Base-by-base conservation (phyloP, 305 asterid species). In the Stenogyne calaminthoides region DNA sequence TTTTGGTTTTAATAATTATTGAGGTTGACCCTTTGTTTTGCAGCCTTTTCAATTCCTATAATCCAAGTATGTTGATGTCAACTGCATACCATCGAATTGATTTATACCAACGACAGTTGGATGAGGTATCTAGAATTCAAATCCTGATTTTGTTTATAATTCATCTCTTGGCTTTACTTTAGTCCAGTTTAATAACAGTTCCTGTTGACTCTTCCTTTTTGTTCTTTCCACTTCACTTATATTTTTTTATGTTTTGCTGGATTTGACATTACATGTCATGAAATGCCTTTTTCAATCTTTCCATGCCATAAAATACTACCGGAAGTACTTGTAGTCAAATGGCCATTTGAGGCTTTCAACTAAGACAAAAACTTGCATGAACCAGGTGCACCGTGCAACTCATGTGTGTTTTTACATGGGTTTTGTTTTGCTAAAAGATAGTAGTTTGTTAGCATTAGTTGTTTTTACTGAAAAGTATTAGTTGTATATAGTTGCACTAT, bases 1-100 rank as follows among this genome's bases (percentile, higher is more conserved):
- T n/a, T n/a, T n/a, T n/a, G n/a, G n/a, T n/a, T n/a, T n/a, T 62
- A 15, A 22, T 58, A 68, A 72, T 14, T 59, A 71, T 54, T 68
- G 58, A 58, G 55, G 55, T 60, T 71, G 55, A 16, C 70, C 46
- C 65, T 71, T 74, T 73, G 37, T 71, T 79, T 81, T 82, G 83
- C 98, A 90, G 96, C 79, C 93, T 95, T 76, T 92, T 95, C 84
- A 87, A 78, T 56, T 95, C 97, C 44, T 95, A 85, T 78, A 85
- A 90, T 78, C 97, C 97, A 68, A 83, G 77, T 66, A 70, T 74
- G 76, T 80, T 95, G 89, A 78, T 90, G 95, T 95, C 98, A 73
- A 90, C 97, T 52, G 95, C 97, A 67, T 89, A 88, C 78, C 83
- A 88, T 74, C 93, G 96, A 75, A 90, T 88, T 59, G 95, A 90